Conservation (phyloP, 208 protist species). For the Acanthamoeba healyi region DNA sequence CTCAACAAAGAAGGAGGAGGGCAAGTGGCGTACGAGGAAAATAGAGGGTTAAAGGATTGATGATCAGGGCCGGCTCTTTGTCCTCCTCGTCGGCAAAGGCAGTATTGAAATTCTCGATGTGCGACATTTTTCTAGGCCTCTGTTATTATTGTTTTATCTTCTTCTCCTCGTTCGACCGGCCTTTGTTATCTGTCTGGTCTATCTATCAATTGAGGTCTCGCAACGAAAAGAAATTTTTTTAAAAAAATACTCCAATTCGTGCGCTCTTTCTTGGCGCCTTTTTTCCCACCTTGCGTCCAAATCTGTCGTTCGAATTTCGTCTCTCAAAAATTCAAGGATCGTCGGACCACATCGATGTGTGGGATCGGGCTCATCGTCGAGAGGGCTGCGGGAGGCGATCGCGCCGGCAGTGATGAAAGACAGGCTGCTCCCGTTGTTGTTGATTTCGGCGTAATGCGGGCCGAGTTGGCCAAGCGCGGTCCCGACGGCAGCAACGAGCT, state of each 20-base stretch:
- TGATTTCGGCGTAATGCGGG: not conserved
- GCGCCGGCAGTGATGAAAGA: not conserved
- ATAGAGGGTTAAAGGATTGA: conserved; percentile 69
- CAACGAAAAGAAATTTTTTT: too few species aligned
- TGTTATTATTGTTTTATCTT: too few species aligned
- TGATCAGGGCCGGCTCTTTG: conserved; percentile 22
- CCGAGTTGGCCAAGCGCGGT: not conserved
- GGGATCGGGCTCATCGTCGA: not conserved
- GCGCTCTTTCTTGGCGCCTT: not conserved
- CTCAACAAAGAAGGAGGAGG: not conserved
- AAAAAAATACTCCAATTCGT: too few species aligned
- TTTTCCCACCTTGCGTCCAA: not conserved
- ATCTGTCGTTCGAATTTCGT: not conserved
- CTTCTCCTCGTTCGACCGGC: too few species aligned
- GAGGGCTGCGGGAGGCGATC: not conserved
- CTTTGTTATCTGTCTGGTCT: too few species aligned
- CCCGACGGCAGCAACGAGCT: not conserved
- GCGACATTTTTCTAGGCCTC: not conserved
- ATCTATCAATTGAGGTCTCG: not conserved
- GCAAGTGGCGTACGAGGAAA: conserved; percentile 13
- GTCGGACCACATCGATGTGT: not conserved
- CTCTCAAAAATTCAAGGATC: not conserved
- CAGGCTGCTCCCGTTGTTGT: not conserved
- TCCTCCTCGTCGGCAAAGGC: conserved; percentile 23
- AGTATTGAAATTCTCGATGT: conserved; percentile 16